phyloP scores from a whole-genome alignment of 805 yeast genomes.

The Kodamaea neixiangensis region DNA sequence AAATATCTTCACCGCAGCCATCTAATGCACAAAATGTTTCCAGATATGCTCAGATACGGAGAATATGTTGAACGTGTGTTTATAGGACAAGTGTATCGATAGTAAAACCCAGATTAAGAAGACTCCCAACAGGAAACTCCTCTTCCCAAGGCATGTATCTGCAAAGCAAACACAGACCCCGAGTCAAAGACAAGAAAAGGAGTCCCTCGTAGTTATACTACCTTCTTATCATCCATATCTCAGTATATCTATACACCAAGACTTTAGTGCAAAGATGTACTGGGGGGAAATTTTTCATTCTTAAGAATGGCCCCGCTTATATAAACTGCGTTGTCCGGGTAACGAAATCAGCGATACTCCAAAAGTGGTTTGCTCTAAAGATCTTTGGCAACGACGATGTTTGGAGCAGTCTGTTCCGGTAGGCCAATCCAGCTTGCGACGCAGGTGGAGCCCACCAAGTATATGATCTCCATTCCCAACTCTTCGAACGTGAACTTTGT shows the following conservation, averaged over 20 bases:
- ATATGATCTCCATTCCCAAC: conserved; percentile 60
- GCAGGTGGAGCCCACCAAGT: conserved; percentile 70
- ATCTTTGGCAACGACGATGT: conserved; percentile 44
- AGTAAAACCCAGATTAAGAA: conserved; percentile 14
- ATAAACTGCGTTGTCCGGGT: conserved; percentile 9
- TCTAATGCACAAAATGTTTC: conserved; percentile 44
- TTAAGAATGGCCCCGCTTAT: not conserved
- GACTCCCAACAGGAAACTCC: conserved; percentile 6
- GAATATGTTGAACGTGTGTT: conserved; percentile 73
- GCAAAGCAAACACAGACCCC: conserved; percentile 3
- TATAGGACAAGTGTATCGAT: conserved; percentile 69
- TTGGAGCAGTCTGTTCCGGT: conserved; percentile 77
- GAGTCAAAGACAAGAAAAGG: conserved; percentile 6
- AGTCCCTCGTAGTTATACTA: conserved; percentile 9
- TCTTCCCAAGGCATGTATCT: not conserved
- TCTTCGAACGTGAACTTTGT: conserved; percentile 74
- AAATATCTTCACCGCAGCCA: conserved; percentile 78
- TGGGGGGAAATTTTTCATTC: not conserved
- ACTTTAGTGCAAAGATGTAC: conserved; percentile 11
- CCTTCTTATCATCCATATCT: conserved; percentile 22
- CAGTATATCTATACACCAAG: conserved; percentile 9
- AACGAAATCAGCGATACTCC: not conserved
- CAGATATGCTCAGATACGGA: conserved; percentile 60
- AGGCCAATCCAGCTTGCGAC: conserved; percentile 58
- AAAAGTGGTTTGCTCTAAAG: not conserved